These are phyloP conservation scores for Pseudevernia furfuracea DNA, from an alignment of 495 filamentous ascomycete genomes.

Conservation along the genomic window DNA sequence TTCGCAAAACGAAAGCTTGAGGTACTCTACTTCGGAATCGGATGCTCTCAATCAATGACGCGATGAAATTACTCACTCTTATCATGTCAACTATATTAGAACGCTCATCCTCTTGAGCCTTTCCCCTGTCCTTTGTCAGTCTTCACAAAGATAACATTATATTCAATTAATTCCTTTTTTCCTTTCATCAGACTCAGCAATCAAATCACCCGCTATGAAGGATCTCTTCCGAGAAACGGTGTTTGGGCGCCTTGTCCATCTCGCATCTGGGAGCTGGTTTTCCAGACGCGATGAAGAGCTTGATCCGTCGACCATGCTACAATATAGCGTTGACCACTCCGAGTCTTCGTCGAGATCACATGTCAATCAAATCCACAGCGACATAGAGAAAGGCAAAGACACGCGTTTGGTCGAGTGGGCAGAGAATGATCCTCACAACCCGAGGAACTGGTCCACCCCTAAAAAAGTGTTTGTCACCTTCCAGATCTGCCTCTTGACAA, in stretches of 20 bases:
- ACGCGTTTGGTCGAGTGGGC: background rate
- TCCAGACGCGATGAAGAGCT: conserved; percentile 5
- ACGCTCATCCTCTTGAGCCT: no score
- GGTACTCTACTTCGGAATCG: background rate
- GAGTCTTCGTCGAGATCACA: background rate
- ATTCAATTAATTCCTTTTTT: no score
- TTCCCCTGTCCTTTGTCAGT: no score
- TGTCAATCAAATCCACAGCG: background rate
- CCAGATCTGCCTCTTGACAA: conserved; percentile 31
- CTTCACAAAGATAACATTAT: no score
- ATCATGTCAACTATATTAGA: no score
- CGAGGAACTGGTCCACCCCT: conserved; percentile 34
- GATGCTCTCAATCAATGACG: background rate
- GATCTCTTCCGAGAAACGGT: conserved; percentile 12
- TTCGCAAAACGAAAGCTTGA: background rate
- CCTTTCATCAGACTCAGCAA: background rate
- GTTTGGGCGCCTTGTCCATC: conserved; percentile 7
- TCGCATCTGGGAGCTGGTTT: background rate
- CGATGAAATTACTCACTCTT: background rate
- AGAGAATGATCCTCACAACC: conserved; percentile 28
- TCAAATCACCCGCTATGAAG: background rate
- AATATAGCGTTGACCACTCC: background rate
- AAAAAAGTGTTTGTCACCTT: conserved; percentile 42
- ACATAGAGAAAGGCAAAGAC: background rate
- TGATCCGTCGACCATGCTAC: background rate